phyloP scores from a whole-genome alignment of 2,329 filamentous ascomycete genomes.

The Teratosphaeria gauchensis region DNA sequence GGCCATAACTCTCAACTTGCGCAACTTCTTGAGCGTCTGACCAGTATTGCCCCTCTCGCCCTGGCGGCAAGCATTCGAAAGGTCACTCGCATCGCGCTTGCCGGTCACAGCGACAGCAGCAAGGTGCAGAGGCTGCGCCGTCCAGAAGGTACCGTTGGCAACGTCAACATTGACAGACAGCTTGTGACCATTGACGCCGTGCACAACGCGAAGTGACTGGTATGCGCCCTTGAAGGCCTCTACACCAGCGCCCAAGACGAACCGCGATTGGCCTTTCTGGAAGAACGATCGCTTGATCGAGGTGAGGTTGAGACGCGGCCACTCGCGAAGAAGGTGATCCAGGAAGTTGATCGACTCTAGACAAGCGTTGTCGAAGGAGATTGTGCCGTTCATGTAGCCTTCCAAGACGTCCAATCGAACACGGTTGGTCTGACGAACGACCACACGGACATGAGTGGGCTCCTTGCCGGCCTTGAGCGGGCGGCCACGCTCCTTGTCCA shows the following conservation, averaged over 20 bases:
- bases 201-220: slow-evolving; percentile 67
- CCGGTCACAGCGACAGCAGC: slow-evolving; percentile 25
- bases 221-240: slow-evolving; percentile 86
- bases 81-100: slow-evolving; percentile 17
- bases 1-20: slow-evolving; percentile 32
- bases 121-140: slow-evolving; percentile 28
- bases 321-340: slow-evolving; percentile 77
- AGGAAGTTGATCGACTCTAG: slow-evolving; percentile 81
- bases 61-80: slow-evolving; percentile 13
- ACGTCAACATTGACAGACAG: slow-evolving; percentile 84
- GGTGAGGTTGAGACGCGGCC: slow-evolving; percentile 57
- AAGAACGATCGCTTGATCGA: slow-evolving; percentile 81
- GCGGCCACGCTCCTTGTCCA: slow-evolving; percentile 57
- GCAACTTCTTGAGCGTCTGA: slow-evolving; percentile 33
- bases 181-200: slow-evolving; percentile 37
- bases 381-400: slow-evolving; percentile 53
- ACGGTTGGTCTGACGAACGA: slow-evolving; percentile 54
- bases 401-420: slow-evolving; percentile 60
- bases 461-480: slow-evolving; percentile 20
- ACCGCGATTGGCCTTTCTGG: slow-evolving; percentile 39
- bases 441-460: slow-evolving; percentile 48
- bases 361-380: slow-evolving; percentile 55
- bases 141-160: slow-evolving; percentile 85
- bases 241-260: slow-evolving; percentile 53
- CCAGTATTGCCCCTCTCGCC: slow-evolving; percentile 11